Evolutionary conservation across 2,329 filamentous ascomycete species (phyloP), one percentile per base, ranked within the genome.

Genomic region (Stemphylium beticola): DNA sequence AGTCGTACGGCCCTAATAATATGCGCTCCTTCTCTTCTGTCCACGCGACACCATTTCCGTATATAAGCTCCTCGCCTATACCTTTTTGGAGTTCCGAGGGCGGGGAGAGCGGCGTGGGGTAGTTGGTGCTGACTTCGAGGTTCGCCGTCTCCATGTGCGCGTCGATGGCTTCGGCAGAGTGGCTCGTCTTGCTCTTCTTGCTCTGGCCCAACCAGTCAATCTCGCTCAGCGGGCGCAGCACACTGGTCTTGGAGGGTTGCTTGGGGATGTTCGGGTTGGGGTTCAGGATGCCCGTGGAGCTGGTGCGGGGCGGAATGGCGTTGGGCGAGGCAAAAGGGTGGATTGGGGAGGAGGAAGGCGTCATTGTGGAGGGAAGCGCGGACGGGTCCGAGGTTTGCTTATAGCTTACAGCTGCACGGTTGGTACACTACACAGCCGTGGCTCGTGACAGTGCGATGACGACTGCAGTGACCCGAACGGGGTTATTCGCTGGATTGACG

Each of bases 1-100:
- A 96, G 69, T 93, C 88, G 67, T 87, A 96, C 1, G 92, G 92
- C 0, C 87, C 91, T 42, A 87, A 80, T 48, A 96, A 79, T 57
- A 93, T 87, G 73, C 85, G 85, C 74, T 95, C 90, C 78, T 95
- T 93, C 66, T 89, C 84, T 2, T 81, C 75, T 6, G 84, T 86
- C 91, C 91, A 95, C 15, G 82, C 80, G 54, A 63, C 64, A 32
- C 68, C 64, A 44, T 74, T 72, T n/a, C 73, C 73, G 55, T 77
- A 73, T 53, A 80, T 78, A 54, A 79, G 65, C n/a, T 74, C 67
- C 39, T 75, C 67, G 40, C 71, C 69, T 20, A 76, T 55, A 33
- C 64, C 64, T 47, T 69, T 71, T 14, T 65, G 42, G 24, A 59
- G 58, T 29, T 66, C 64, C 12, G 60, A 57, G 26, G 65, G 67